phyloP scores from a whole-genome alignment of 225 moss, liverwort and hornwort genomes.

The Takakia lepidozioides region DNA sequence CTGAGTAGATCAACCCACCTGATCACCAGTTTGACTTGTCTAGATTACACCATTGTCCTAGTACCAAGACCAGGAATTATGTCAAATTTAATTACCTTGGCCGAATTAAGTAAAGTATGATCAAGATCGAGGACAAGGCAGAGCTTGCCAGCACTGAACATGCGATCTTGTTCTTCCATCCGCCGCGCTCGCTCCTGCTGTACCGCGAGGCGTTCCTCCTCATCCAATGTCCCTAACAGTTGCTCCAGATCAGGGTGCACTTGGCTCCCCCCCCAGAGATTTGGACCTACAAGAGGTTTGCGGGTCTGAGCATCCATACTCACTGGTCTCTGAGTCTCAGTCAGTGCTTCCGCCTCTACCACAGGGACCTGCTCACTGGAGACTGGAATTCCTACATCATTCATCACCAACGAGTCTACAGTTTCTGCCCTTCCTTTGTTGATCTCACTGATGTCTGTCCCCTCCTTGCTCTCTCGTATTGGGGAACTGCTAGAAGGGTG shows the following conservation, averaged over 20 bases:
- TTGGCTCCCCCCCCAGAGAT: constrained; percentile 87
- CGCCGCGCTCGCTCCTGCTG: constrained; percentile 85
- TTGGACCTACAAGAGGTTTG: constrained; percentile 67
- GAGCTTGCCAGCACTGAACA: constrained; percentile 91
- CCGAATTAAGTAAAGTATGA: constrained; percentile 93
- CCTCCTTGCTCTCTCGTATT: constrained; percentile 11
- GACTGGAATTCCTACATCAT: constrained; percentile 11
- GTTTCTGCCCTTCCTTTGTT: constrained; percentile 12
- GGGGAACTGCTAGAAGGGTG: constrained; percentile 15
- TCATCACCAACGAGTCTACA: constrained; percentile 8
- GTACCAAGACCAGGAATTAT: background rate
- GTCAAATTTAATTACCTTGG: constrained; percentile 50
- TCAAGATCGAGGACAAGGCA: constrained; percentile 98
- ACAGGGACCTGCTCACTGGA: constrained; percentile 11
- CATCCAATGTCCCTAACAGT: constrained; percentile 60
- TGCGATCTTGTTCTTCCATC: constrained; percentile 97
- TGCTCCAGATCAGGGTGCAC: constrained; percentile 77
- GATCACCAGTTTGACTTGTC: too few species aligned
- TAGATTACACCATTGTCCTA: too few species aligned
- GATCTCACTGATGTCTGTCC: constrained; percentile 6
- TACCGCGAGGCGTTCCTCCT: constrained; percentile 58
- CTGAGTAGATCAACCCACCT: too few species aligned
- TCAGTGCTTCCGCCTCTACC: constrained; percentile 12
- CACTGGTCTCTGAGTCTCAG: constrained; percentile 7
- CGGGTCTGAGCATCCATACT: constrained; percentile 37